phyloP scores from a whole-genome alignment of 2,329 filamentous ascomycete species.

The Sclerotiophoma versabilis region DNA sequence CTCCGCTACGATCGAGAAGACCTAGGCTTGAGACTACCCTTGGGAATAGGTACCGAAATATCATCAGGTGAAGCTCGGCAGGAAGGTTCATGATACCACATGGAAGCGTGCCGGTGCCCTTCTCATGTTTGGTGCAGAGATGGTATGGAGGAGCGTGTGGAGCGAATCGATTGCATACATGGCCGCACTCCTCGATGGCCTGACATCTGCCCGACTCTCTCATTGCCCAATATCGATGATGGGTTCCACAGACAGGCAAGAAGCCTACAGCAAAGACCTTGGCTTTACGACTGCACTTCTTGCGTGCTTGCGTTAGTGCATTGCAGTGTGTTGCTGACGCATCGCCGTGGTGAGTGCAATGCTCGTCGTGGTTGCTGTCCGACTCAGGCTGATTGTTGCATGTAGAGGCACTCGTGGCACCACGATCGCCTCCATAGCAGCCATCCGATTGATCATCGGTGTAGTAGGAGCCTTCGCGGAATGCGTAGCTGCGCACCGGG shows the following conservation, averaged over 20 bases:
- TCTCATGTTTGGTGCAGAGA: constrained; percentile 21
- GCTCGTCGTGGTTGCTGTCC: neutral
- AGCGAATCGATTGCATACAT: constrained; percentile 17
- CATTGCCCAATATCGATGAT: neutral
- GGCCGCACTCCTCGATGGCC: constrained; percentile 23
- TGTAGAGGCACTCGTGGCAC: no score
- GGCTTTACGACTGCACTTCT: constrained; percentile 9
- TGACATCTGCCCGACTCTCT: constrained; percentile 20
- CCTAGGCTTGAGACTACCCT: neutral
- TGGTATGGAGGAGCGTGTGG: constrained; percentile 12
- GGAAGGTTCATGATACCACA: constrained; percentile 25
- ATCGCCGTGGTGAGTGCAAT: constrained; percentile 12
- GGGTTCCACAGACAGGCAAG: constrained; percentile 14
- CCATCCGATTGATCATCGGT: constrained; percentile 3
- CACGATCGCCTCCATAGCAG: neutral
- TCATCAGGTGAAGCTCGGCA: constrained; percentile 25
- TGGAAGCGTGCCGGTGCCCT: constrained; percentile 18
- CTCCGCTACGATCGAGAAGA: neutral
- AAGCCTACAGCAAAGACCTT: neutral
- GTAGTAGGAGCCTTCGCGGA: constrained; percentile 1
- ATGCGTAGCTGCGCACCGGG: neutral
- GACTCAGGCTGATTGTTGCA: neutral
- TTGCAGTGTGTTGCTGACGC: constrained; percentile 1
- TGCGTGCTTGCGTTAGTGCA: constrained; percentile 1
- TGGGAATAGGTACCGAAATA: constrained; percentile 26